These are phyloP conservation scores for Lasiosphaeria hispida DNA, from an alignment of 495 filamentous ascomycete species.

Conservation along the genomic window DNA sequence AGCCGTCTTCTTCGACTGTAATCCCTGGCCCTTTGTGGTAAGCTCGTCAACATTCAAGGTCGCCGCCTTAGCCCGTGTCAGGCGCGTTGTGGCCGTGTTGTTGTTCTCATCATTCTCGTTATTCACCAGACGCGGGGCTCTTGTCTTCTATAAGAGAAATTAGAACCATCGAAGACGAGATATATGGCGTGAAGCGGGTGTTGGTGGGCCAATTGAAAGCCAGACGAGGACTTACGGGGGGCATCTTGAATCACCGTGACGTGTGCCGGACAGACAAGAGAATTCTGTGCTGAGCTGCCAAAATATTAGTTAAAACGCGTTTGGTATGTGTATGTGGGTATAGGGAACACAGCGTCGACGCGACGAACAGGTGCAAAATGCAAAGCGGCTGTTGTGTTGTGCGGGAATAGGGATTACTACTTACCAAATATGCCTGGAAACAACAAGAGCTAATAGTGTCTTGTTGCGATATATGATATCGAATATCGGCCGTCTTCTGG, in stretches of 20 bases:
- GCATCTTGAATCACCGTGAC: slow-evolving; percentile 39
- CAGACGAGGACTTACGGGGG: slow-evolving; percentile 45
- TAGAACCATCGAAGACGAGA: slow-evolving; percentile 1
- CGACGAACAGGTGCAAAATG: not conserved
- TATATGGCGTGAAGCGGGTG: not conserved
- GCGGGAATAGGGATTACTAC: not conserved
- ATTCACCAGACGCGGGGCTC: slow-evolving; percentile 57
- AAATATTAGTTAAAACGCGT: slow-evolving; percentile 12
- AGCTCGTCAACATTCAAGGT: slow-evolving; percentile 59
- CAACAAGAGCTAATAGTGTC: not conserved
- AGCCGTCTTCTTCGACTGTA: slow-evolving; percentile 71
- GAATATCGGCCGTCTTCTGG: not conserved
- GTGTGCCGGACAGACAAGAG: slow-evolving; percentile 2
- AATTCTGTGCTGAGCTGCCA: slow-evolving; percentile 1
- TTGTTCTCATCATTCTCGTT: slow-evolving; percentile 95
- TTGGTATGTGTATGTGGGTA: not conserved
- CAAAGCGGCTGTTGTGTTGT: not conserved
- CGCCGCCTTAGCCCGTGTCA: slow-evolving; percentile 91
- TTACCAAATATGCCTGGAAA: not conserved
- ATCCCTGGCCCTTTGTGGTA: slow-evolving; percentile 59
- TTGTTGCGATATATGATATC: not conserved
- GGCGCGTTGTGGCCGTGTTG: slow-evolving; percentile 59
- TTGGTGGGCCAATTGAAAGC: not conserved
- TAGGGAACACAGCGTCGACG: not conserved
- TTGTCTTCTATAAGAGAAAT: slow-evolving; percentile 16